Conservation (phyloP, 1,139 yeast species). For the Taphrina populina region DNA sequence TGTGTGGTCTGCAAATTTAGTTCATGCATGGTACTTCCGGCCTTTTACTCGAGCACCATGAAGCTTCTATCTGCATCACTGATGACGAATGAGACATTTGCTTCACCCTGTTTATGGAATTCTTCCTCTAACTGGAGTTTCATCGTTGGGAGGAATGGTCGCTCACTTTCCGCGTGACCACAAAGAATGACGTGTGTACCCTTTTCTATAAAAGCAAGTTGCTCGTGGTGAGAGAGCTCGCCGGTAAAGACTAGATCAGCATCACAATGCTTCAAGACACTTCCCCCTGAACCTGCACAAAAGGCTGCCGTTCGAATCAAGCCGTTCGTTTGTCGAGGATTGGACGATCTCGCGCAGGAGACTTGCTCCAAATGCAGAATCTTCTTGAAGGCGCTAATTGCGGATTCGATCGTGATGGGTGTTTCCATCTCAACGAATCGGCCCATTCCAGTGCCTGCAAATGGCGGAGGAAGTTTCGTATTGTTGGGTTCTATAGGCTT, state of each 20-base stretch:
- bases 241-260: constrained; percentile 89
- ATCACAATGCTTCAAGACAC: constrained; percentile 58
- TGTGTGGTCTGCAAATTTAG: no score
- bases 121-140: constrained; percentile 55
- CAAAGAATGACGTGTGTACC: constrained; percentile 74
- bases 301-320: constrained; percentile 63
- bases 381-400: constrained; percentile 58
- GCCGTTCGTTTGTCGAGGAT: constrained; percentile 43
- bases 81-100: constrained; percentile 51
- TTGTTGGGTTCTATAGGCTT: constrained; percentile 17
- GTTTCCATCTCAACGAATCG: constrained; percentile 57
- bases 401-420: constrained; percentile 50
- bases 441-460: constrained; percentile 76
- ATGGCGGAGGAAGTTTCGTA: constrained; percentile 41
- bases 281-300: constrained; percentile 94
- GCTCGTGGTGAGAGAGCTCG: constrained; percentile 91
- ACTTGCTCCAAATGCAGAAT: constrained; percentile 56
- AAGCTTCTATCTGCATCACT: constrained; percentile 54
- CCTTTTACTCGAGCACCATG: no score
- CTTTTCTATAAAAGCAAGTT: constrained; percentile 65
- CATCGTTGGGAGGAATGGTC: constrained; percentile 68
- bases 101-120: constrained; percentile 40
- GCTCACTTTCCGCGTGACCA: constrained; percentile 80
- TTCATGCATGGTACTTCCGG: no score
- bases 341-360: constrained; percentile 60